Evolutionary conservation across 805 yeast genomes (phyloP), one percentile per base, ranked within the genome.

Genomic region (Saccharomycopsis malanga): DNA sequence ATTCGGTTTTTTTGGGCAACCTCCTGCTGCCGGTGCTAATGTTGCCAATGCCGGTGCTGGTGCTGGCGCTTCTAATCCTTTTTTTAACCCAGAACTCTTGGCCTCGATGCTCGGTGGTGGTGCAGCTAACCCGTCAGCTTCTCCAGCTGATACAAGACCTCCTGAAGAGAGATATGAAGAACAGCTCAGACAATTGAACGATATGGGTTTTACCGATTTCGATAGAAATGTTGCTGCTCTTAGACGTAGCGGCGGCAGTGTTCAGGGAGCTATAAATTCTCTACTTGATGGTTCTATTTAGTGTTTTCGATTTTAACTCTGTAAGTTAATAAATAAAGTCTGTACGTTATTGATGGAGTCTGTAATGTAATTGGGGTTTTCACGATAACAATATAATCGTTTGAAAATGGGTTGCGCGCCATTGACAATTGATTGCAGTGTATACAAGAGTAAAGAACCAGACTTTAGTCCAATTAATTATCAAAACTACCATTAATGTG

Each of bases 221-320:
- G 98, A 91, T 56, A 75, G 86, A 56, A 93, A 93, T 60, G 88
- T 93, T 21, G 81, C 79, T 24, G 98, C 98, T 1, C 73, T 93
- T 58, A 79, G 97, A 69, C 79, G 98, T 67, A 79, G 91, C 46
- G 98, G 98, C 29, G 98, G 98, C 6, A 86, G 89, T 53, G 97
- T 91, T 22, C 96, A 91, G 67, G 97, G 97, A 39, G 98, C 98
- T 9, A 72, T 91, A 44, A 97, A 91, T 64, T 85, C 87, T 45
- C 69, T 89, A 57, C 72, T 89, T 49, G 83, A 74, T 52, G 85
- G 84, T 23, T 66, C 68, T 47, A 72, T 75, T 36, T 77, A 62
- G 57, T 20, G n/a, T n/a, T n/a, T n/a, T 42, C 4, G 6, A n/a
- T 3, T 17, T n/a, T n/a, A n/a, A n/a, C n/a, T n/a, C n/a, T n/a